Evolutionary conservation across 371 early-diverging fungal genomes (phyloP).

Genomic region (Rhizopus delemar): DNA sequence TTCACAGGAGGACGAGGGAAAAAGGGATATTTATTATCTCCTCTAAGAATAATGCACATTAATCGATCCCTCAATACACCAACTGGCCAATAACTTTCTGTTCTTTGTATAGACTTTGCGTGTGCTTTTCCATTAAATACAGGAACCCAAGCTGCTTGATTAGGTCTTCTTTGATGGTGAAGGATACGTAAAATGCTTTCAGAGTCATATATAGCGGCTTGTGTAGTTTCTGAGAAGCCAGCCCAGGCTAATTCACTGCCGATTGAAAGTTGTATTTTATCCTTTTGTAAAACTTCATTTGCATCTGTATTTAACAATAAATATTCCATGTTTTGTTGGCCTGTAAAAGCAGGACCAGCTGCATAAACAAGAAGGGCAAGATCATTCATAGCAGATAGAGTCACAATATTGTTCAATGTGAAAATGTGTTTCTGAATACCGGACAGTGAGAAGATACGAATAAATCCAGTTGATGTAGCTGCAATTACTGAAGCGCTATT

Average conservation of each 20-base stretch:
- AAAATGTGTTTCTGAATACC: slow-evolving; percentile 78
- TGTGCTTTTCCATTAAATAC: slow-evolving; percentile 60
- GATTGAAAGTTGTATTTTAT: slow-evolving; percentile 65
- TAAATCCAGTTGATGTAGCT: slow-evolving; percentile 71
- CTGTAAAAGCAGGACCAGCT: slow-evolving; percentile 31
- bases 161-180: slow-evolving; percentile 53
- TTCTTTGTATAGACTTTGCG: slow-evolving; percentile 27
- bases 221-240: slow-evolving; percentile 79
- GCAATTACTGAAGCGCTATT: slow-evolving; percentile 70
- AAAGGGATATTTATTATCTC: slow-evolving; percentile 57
- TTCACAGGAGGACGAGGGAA: slow-evolving; percentile 77
- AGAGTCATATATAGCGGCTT: slow-evolving; percentile 72
- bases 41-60: slow-evolving; percentile 67
- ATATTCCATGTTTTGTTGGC: slow-evolving; percentile 67
- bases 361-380: slow-evolving; percentile 38
- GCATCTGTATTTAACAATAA: slow-evolving; percentile 67
- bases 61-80: slow-evolving; percentile 64
- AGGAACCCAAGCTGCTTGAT: slow-evolving; percentile 77
- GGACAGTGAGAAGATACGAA: slow-evolving; percentile 75
- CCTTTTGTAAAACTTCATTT: slow-evolving; percentile 60
- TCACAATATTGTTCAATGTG: slow-evolving; percentile 66
- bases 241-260: slow-evolving; percentile 73
- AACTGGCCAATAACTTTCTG: slow-evolving; percentile 74
- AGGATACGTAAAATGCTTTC: slow-evolving; percentile 64
- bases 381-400: slow-evolving; percentile 58